Conservation (phyloP, 1,284 basidiomycete species). For the Moesziomyces parantarcticus region DNA sequence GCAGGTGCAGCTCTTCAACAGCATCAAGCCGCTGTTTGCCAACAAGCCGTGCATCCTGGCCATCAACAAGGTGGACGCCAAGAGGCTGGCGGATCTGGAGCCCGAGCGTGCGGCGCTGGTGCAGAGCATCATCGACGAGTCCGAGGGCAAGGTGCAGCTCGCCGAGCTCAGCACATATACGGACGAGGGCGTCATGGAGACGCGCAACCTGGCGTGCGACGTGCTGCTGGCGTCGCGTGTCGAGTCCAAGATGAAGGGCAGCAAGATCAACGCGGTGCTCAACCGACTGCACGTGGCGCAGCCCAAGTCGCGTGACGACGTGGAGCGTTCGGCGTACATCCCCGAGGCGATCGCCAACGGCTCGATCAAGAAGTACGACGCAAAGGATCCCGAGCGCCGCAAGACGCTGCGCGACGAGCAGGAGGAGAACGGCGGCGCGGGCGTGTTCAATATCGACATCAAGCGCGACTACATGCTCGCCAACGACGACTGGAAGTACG, state of each 20-base stretch:
- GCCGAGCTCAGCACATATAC: constrained; percentile 66
- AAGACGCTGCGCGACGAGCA: constrained; percentile 64
- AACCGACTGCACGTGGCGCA: constrained; percentile 66
- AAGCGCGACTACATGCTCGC: constrained; percentile 86
- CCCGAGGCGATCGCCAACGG: constrained; percentile 57
- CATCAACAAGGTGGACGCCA: constrained; percentile 66
- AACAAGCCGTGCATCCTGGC: constrained; percentile 67
- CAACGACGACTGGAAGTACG: constrained; percentile 94
- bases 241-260: constrained; percentile 64
- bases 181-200: constrained; percentile 66
- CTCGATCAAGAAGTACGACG: constrained; percentile 60
- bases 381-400: constrained; percentile 59
- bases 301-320: constrained; percentile 63
- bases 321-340: constrained; percentile 59
- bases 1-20: constrained; percentile 67
- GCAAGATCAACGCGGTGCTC: constrained; percentile 64
- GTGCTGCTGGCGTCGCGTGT: constrained; percentile 63
- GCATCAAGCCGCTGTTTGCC: constrained; percentile 67
- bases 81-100: constrained; percentile 59
- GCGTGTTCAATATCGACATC: constrained; percentile 66
- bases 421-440: constrained; percentile 66
- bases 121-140: constrained; percentile 58
- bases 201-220: constrained; percentile 65
- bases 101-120: constrained; percentile 58
- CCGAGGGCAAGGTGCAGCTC: constrained; percentile 60